phyloP scores from a whole-genome alignment of 2,329 filamentous ascomycete genomes.

The Colletotrichum karsti region DNA sequence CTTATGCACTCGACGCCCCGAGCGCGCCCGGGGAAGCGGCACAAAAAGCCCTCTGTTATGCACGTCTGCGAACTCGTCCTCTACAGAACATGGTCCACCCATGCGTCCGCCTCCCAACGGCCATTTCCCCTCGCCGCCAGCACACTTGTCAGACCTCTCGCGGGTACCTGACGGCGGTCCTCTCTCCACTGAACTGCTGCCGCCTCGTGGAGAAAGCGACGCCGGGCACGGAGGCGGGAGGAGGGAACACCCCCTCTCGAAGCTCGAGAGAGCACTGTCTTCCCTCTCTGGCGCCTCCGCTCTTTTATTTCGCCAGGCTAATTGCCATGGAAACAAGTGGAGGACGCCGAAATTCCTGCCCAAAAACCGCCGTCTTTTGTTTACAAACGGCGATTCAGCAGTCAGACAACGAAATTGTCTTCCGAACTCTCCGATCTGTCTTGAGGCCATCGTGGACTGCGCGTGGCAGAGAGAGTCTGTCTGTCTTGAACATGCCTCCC shows the following conservation, averaged over 20 bases:
- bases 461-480: neutral
- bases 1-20: conserved; percentile 12
- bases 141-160: neutral
- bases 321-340: conserved; percentile 26
- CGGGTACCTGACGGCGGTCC: neutral
- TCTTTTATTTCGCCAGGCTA: neutral
- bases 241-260: conserved; percentile 24
- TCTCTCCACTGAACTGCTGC: neutral
- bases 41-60: conserved; percentile 20
- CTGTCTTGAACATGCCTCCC: neutral
- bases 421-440: neutral
- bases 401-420: neutral
- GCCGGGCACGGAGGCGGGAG: conserved; percentile 2
- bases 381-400: neutral
- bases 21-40: conserved; percentile 17
- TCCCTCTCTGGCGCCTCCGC: conserved; percentile 10
- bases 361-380: neutral
- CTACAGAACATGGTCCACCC: conserved; percentile 23
- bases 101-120: neutral
- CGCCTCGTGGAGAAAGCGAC: conserved; percentile 5
- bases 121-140: neutral
- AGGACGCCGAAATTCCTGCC: neutral
- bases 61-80: neutral
- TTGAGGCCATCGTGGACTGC: conserved; percentile 12
- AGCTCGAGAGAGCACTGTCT: conserved; percentile 8